phyloP scores from a whole-genome alignment of 1,139 yeast genomes.

The Citeromyces siamensis region DNA sequence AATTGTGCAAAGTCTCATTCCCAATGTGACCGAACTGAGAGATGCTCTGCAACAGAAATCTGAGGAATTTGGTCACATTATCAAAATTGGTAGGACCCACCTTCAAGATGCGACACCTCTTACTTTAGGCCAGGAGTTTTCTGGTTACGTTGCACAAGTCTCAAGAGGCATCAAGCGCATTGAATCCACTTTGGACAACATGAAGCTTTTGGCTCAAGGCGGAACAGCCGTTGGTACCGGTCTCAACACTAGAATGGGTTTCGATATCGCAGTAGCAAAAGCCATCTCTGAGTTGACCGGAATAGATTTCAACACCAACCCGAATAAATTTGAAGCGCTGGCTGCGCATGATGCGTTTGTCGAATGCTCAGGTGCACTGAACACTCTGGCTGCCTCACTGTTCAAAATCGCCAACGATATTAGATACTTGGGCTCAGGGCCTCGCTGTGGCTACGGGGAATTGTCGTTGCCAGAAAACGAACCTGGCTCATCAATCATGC shows the following conservation, averaged over 20 bases:
- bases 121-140: constrained; percentile 95
- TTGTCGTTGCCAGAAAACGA: constrained; percentile 92
- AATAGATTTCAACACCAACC: constrained; percentile 82
- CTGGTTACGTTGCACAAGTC: constrained; percentile 91
- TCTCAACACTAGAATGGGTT: constrained; percentile 84
- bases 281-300: constrained; percentile 80
- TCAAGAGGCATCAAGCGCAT: constrained; percentile 85
- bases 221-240: constrained; percentile 99
- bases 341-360: constrained; percentile 99
- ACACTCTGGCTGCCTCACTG: constrained; percentile 86
- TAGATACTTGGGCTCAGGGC: constrained; percentile 97
- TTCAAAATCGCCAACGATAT: constrained; percentile 97
- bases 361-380: constrained; percentile 94
- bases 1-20: constrained; percentile 62
- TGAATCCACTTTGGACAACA: constrained; percentile 61
- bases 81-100: constrained; percentile 98
- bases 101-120: constrained; percentile 98
- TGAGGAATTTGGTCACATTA: constrained; percentile 75
- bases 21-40: constrained; percentile 67
- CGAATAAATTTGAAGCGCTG: constrained; percentile 96
- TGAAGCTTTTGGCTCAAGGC: constrained; percentile 88
- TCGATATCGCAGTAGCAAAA: constrained; percentile 72
- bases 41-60: constrained; percentile 67
- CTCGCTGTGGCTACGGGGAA: constrained; percentile 99
- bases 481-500: constrained; percentile 99